These are phyloP conservation scores for Hevea brasiliensis DNA, from an alignment of 345 rosid genomes.

Conservation along the genomic window DNA sequence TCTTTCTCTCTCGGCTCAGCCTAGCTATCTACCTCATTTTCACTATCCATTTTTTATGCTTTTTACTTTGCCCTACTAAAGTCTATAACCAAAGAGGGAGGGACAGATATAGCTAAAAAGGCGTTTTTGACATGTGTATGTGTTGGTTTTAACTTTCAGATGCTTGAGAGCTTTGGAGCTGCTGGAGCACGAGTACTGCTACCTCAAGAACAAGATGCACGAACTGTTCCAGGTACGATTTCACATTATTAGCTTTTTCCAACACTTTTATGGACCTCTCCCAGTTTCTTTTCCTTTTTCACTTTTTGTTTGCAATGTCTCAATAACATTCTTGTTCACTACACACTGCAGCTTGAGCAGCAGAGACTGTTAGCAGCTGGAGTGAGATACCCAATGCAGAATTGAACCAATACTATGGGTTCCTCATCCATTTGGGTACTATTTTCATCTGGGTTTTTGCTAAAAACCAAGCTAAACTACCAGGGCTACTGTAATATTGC, in stretches of 20 bases:
- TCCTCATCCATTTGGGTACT: not conserved
- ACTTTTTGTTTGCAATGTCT: not conserved
- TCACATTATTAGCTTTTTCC: not conserved
- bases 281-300: not conserved
- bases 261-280: not conserved
- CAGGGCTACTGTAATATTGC: not conserved
- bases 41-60: not conserved
- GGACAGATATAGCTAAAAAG: not conserved
- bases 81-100: too few relatives aligned
- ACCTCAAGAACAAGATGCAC: slow-evolving; percentile 83
- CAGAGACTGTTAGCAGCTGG: slow-evolving; percentile 79
- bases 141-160: slow-evolving; percentile 31
- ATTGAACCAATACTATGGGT: slow-evolving; percentile 16
- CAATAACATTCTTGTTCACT: not conserved
- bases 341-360: slow-evolving; percentile 66
- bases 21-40: not conserved
- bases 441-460: slow-evolving; percentile 11
- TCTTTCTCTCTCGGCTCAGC: not conserved
- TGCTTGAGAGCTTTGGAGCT: slow-evolving; percentile 80
- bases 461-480: slow-evolving; percentile 27
- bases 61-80: not conserved
- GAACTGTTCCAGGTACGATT: slow-evolving; percentile 72
- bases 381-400: slow-evolving; percentile 66
- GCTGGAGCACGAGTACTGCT: slow-evolving; percentile 80
- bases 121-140: not conserved